Percentiles rank a stretch among this genome's conserved stretches.
Evolutionary conservation across 768 basidiomycete species (phyloP).

Genomic region (Pisolithus albus): DNA sequence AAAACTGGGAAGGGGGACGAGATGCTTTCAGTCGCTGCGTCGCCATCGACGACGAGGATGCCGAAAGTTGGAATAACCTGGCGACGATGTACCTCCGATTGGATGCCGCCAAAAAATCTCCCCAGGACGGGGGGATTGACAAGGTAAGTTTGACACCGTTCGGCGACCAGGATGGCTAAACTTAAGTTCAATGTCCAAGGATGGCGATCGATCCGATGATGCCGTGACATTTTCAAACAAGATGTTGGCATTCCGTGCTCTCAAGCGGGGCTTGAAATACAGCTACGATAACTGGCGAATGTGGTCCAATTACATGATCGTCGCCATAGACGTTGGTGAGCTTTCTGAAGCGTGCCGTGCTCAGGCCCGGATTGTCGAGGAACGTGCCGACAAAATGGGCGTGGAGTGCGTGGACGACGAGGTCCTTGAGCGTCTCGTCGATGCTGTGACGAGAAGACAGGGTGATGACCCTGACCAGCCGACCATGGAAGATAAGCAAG

Average conservation of each 20-base stretch:
- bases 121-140: slow-evolving; percentile 25
- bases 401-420: slow-evolving; percentile 72
- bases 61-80: slow-evolving; percentile 97
- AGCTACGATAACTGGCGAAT: slow-evolving; percentile 93
- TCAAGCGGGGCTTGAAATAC: slow-evolving; percentile 81
- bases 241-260: slow-evolving; percentile 83
- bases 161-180: neutral
- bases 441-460: slow-evolving; percentile 65
- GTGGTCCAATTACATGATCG: slow-evolving; percentile 97
- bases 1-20: slow-evolving; percentile 79
- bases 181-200: slow-evolving; percentile 21
- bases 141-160: slow-evolving; percentile 18
- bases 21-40: slow-evolving; percentile 85
- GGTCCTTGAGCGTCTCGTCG: slow-evolving; percentile 83
- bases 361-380: slow-evolving; percentile 71
- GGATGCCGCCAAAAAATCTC: slow-evolving; percentile 36
- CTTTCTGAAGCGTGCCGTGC: slow-evolving; percentile 83
- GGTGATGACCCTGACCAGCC: slow-evolving; percentile 32
- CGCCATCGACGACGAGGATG: slow-evolving; percentile 90
- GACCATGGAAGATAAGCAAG: slow-evolving; percentile 11
- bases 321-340: slow-evolving; percentile 90
- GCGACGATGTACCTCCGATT: slow-evolving; percentile 91
- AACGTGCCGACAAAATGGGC: slow-evolving; percentile 33
- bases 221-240: slow-evolving; percentile 66
- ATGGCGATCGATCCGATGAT: slow-evolving; percentile 13